Evolutionary conservation across 2,329 filamentous ascomycete species (phyloP).

Genomic region (Alternaria brassicae): DNA sequence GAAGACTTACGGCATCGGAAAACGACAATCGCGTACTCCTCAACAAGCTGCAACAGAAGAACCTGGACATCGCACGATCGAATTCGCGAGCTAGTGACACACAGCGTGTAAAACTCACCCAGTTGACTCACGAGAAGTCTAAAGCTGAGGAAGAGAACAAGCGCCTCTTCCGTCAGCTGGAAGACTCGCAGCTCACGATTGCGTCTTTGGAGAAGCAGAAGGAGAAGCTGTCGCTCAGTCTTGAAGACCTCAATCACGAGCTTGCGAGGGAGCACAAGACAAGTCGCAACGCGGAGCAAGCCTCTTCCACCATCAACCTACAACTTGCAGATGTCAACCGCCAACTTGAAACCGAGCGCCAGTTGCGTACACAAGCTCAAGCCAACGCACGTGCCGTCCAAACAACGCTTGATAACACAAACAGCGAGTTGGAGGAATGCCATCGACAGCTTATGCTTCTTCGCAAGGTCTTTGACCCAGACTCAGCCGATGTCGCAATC

Average conservation of each 20-base stretch:
- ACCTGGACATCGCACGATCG: constrained; percentile 91
- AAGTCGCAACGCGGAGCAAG: constrained; percentile 88
- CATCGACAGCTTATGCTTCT: constrained; percentile 80
- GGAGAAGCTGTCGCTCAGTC: constrained; percentile 84
- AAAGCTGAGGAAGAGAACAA: constrained; percentile 83
- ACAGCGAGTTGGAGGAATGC: constrained; percentile 81
- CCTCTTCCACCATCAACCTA: constrained; percentile 77
- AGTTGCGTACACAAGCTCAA: constrained; percentile 84
- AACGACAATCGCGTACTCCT: constrained; percentile 95
- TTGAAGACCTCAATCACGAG: constrained; percentile 94
- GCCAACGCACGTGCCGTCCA: constrained; percentile 84
- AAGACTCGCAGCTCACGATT: constrained; percentile 81
- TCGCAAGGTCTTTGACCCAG: constrained; percentile 86
- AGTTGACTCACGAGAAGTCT: constrained; percentile 81
- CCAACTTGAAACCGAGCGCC: constrained; percentile 87
- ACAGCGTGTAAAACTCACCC: constrained; percentile 76
- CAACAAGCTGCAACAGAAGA: constrained; percentile 97
- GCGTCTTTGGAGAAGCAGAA: constrained; percentile 91
- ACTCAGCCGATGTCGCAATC: constrained; percentile 69
- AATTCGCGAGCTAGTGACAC: constrained; percentile 85
- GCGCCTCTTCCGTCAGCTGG: constrained; percentile 82
- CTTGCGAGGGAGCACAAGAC: constrained; percentile 88
- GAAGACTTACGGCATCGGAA: constrained; percentile 86
- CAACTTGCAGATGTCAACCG: constrained; percentile 90
- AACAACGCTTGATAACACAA: constrained; percentile 76